These are phyloP conservation scores for Rutstroemia sp. DNA, from an alignment of 2,329 filamentous ascomycete genomes.

Conservation along the genomic window DNA sequence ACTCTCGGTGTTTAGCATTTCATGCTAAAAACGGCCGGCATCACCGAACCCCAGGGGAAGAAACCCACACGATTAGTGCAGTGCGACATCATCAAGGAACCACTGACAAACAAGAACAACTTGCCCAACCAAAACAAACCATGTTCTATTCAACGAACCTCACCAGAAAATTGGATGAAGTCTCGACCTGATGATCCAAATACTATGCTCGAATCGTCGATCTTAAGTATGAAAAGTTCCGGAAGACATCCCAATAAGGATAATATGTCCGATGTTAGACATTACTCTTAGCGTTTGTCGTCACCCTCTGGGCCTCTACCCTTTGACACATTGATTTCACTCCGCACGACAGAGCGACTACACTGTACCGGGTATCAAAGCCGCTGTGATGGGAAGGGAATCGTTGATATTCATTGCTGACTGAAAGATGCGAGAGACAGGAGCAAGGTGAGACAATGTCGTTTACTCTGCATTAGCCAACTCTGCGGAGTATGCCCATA, in stretches of 20 bases:
- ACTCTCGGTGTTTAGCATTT: background rate
- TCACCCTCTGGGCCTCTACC: background rate
- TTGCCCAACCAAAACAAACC: background rate
- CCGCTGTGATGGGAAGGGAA: too few species aligned
- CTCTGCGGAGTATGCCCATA: too few species aligned
- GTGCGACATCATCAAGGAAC: background rate
- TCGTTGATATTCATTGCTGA: too few species aligned
- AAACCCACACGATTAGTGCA: background rate
- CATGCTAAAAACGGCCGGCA: background rate
- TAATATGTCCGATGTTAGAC: conserved; percentile 2
- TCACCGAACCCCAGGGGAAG: background rate
- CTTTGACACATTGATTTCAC: too few species aligned
- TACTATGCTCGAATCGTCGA: background rate
- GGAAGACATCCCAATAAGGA: background rate
- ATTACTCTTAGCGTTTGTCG: background rate
- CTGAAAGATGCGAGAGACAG: too few species aligned
- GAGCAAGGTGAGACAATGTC: too few species aligned
- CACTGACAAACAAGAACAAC: background rate
- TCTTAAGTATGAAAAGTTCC: background rate
- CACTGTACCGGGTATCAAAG: too few species aligned
- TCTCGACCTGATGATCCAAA: background rate
- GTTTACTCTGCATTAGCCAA: too few species aligned
- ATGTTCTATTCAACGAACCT: background rate
- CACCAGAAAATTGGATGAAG: background rate
- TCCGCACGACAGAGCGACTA: too few species aligned